phyloP scores from a whole-genome alignment of 2,329 filamentous ascomycete species.

The Penicillium hordei region DNA sequence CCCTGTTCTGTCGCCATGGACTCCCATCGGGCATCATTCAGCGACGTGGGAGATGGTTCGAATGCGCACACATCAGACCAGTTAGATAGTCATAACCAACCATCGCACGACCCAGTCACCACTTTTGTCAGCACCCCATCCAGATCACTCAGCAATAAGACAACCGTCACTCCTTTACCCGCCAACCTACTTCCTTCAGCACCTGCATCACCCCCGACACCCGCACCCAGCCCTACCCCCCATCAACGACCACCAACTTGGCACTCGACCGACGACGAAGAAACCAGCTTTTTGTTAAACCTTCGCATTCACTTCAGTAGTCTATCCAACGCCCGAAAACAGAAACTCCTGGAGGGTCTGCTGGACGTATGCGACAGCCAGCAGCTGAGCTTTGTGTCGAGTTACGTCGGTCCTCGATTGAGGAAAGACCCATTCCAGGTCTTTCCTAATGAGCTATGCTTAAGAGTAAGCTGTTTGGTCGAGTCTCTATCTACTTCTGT shows the following conservation, averaged over 20 bases:
- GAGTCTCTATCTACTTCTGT: not conserved
- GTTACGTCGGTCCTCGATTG: slow-evolving; percentile 88
- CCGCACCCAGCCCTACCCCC: slow-evolving; percentile 65
- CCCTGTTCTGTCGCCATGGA: slow-evolving; percentile 20
- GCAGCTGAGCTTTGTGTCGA: slow-evolving; percentile 91
- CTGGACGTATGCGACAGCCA: slow-evolving; percentile 94
- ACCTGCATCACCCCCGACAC: slow-evolving; percentile 66
- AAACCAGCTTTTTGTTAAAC: slow-evolving; percentile 78
- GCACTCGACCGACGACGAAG: slow-evolving; percentile 58
- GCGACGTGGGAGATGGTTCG: slow-evolving; percentile 20
- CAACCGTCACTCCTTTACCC: slow-evolving; percentile 54
- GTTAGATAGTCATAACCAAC: slow-evolving; percentile 38
- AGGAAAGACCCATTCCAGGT: slow-evolving; percentile 96
- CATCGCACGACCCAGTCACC: slow-evolving; percentile 19
- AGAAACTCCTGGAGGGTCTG: slow-evolving; percentile 80
- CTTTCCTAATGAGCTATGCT: slow-evolving; percentile 87
- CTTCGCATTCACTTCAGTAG: slow-evolving; percentile 77
- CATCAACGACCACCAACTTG: slow-evolving; percentile 58
- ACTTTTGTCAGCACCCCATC: slow-evolving; percentile 20
- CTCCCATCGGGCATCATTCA: slow-evolving; percentile 19
- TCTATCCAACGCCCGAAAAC: slow-evolving; percentile 72
- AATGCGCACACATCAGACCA: slow-evolving; percentile 21
- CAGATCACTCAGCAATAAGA: slow-evolving; percentile 26
- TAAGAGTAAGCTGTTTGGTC: slow-evolving; percentile 62
- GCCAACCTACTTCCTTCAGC: slow-evolving; percentile 64